These are phyloP conservation scores for Cucurbita argyrosperma DNA, from an alignment of 306 rosid species.

Conservation along the genomic window DNA sequence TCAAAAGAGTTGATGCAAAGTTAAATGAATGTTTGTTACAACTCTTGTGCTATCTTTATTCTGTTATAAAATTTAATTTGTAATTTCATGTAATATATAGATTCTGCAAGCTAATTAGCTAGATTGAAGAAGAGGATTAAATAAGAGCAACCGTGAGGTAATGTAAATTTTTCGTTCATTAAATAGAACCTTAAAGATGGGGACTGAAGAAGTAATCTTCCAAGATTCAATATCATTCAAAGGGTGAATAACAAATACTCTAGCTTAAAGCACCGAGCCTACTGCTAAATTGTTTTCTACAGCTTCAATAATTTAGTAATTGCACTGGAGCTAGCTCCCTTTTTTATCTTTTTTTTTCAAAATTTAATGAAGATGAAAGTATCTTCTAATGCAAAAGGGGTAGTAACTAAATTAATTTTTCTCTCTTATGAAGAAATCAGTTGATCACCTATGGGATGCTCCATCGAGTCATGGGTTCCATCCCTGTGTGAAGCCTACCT, in stretches of 20 bases:
- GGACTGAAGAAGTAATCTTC: background rate
- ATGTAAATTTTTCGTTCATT: background rate
- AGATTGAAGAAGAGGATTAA: background rate
- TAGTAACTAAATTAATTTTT: background rate
- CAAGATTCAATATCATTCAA: background rate
- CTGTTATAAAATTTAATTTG: background rate
- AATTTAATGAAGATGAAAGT: background rate
- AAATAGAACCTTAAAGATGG: background rate
- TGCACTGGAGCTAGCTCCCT: background rate
- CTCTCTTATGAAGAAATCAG: constrained; percentile 11
- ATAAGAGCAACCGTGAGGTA: background rate
- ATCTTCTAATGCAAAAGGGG: background rate
- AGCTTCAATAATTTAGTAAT: background rate
- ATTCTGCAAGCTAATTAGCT: background rate
- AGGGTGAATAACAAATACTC: background rate
- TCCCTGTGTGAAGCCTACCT: constrained; percentile 54
- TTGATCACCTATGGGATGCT: constrained; percentile 48
- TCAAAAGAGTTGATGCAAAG: background rate
- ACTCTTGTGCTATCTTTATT: background rate
- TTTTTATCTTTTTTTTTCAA: background rate
- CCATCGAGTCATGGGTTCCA: constrained; percentile 42
- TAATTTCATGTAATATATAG: background rate
- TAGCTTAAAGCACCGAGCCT: background rate
- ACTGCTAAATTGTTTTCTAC: background rate
- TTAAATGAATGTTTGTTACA: background rate